These are phyloP conservation scores for Fusarium annulatum DNA, from an alignment of 2,329 filamentous ascomycete species.

Conservation along the genomic window DNA sequence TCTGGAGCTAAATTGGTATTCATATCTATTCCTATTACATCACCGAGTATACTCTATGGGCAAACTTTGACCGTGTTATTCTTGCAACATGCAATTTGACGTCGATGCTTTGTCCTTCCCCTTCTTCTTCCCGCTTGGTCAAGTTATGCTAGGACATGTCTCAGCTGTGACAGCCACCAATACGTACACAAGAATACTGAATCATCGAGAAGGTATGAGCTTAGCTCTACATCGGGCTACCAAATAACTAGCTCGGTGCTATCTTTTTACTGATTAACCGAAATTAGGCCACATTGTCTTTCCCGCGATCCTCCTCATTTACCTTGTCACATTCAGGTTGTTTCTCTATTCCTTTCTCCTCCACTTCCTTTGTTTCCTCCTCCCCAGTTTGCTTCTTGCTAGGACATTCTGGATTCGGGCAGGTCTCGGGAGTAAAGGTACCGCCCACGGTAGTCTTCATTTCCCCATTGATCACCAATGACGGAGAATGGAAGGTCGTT, in stretches of 20 bases:
- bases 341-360: background rate
- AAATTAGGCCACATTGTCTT: background rate
- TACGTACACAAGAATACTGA: background rate
- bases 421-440: background rate
- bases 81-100: background rate
- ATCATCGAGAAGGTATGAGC: fast-evolving
- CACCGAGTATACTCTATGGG: background rate
- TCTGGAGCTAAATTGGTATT: background rate
- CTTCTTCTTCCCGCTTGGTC: background rate
- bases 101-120: background rate
- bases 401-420: background rate
- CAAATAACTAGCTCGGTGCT: fast-evolving
- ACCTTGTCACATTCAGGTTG: background rate
- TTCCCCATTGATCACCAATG: background rate
- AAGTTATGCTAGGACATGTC: background rate
- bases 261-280: too few relatives aligned
- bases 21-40: too few relatives aligned
- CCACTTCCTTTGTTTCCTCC: background rate
- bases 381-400: background rate
- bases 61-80: background rate
- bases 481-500: background rate
- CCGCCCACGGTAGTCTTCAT: background rate
- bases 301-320: background rate
- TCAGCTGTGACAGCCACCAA: background rate
- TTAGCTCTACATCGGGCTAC: background rate